Percentiles rank a stretch among this genome's conserved stretches.
These are phyloP conservation scores for Didymella glomerata DNA, from an alignment of 2,329 filamentous ascomycete genomes.

Conservation along the genomic window DNA sequence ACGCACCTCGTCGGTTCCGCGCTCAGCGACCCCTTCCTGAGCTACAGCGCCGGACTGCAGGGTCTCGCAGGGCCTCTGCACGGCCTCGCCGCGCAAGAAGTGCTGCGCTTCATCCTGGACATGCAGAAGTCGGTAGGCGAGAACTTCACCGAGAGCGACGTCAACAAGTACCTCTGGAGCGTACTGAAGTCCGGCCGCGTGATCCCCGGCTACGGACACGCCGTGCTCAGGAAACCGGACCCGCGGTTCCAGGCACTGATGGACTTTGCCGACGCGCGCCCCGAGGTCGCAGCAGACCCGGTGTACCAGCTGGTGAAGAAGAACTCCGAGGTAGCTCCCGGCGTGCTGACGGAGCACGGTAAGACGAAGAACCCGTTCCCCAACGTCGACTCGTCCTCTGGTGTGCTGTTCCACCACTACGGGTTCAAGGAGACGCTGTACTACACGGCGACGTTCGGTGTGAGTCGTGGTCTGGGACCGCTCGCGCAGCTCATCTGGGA, in stretches of 20 bases:
- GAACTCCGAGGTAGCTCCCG: constrained; percentile 90
- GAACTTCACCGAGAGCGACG: constrained; percentile 79
- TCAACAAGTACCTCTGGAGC: constrained; percentile 89
- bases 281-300: constrained; percentile 84
- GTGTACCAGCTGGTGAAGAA: constrained; percentile 94
- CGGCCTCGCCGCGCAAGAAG: constrained; percentile 94
- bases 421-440: constrained; percentile 97
- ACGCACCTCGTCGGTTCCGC: constrained; percentile 96
- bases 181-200: constrained; percentile 94
- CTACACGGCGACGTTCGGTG: constrained; percentile 78
- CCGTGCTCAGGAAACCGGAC: constrained; percentile 94
- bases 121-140: constrained; percentile 90
- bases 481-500: constrained; percentile 97
- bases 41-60: constrained; percentile 93
- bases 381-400: constrained; percentile 93
- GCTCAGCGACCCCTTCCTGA: constrained; percentile 92
- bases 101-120: constrained; percentile 93
- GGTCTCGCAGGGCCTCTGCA: constrained; percentile 94
- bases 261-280: constrained; percentile 87
- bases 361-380: constrained; percentile 99
- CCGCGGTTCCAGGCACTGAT: constrained; percentile 96
- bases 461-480: constrained; percentile 80
- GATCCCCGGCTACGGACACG: constrained; percentile 93
- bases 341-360: constrained; percentile 91
- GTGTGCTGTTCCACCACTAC: constrained; percentile 97